A percentile compares a stretch with the other conserved stretches of the same genome.
Conservation (phyloP, 805 yeast genomes). For the Saturnispora ahearnii region DNA sequence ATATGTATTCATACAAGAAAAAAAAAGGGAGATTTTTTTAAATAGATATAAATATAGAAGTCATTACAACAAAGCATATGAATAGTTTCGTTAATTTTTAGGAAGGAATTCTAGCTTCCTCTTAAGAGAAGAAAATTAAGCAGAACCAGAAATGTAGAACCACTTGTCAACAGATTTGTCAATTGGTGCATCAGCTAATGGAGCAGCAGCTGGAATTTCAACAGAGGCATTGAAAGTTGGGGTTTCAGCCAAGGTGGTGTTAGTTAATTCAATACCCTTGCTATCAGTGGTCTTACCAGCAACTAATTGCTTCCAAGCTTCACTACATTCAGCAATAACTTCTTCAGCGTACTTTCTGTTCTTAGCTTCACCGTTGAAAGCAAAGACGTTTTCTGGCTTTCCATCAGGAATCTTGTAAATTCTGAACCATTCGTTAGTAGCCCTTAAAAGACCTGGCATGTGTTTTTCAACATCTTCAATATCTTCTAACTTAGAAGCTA, state of each 20-base stretch:
- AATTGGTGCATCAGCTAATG: slow-evolving; percentile 82
- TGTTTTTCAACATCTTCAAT: slow-evolving; percentile 84
- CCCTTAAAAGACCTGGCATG: slow-evolving; percentile 87
- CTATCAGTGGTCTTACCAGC: slow-evolving; percentile 48
- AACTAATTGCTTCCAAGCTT: slow-evolving; percentile 75
- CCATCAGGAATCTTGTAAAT: slow-evolving; percentile 98
- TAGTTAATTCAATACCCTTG: slow-evolving; percentile 65
- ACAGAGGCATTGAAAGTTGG: slow-evolving; percentile 42
- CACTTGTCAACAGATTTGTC: slow-evolving; percentile 96
- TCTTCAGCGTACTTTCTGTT: slow-evolving; percentile 80
- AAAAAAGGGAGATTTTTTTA: slow-evolving; percentile 13
- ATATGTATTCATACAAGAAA: not conserved
- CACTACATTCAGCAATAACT: slow-evolving; percentile 70
- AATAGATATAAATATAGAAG: slow-evolving; percentile 26
- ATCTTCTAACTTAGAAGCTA: slow-evolving; percentile 79
- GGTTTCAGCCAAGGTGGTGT: slow-evolving; percentile 58
- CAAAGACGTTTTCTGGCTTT: slow-evolving; percentile 92
- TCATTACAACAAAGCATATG: not conserved
- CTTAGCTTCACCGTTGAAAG: slow-evolving; percentile 91
- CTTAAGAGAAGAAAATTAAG: slow-evolving; percentile 19
- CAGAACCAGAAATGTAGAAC: slow-evolving; percentile 89
- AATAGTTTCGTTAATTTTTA: not conserved
- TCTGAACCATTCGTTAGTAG: slow-evolving; percentile 97
- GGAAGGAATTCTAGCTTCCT: not conserved
- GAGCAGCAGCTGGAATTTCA: slow-evolving; percentile 61